Percentiles rank a stretch among this genome's conserved stretches.
These are phyloP conservation scores for Kodamaea nitidulidarum DNA, from an alignment of 805 yeast species.

Conservation along the genomic window DNA sequence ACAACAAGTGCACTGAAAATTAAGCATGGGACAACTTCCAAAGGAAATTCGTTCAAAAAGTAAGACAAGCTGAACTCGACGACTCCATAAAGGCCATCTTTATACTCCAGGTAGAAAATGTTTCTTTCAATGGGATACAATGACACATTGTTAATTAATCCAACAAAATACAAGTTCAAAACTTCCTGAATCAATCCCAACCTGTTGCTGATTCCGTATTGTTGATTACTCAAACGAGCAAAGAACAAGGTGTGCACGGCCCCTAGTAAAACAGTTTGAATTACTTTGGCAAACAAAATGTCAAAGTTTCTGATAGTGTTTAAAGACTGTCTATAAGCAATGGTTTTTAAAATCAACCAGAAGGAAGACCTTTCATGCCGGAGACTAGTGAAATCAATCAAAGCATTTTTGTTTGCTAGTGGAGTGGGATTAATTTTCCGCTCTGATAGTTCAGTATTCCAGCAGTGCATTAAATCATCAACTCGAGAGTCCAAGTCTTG, in stretches of 20 bases:
- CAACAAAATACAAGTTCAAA: conserved; percentile 68
- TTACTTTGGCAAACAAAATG: conserved; percentile 57
- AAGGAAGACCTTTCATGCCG: conserved; percentile 23
- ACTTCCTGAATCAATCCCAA: conserved; percentile 75
- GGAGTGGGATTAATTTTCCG: conserved; percentile 13
- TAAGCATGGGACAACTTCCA: conserved; percentile 56
- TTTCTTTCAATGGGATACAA: conserved; percentile 71
- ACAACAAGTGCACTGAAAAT: conserved; percentile 60
- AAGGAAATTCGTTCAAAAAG: conserved; percentile 60
- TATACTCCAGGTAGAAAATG: conserved; percentile 73
- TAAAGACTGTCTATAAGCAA: conserved; percentile 30
- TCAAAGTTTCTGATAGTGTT: conserved; percentile 42
- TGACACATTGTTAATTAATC: conserved; percentile 74
- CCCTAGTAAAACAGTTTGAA: conserved; percentile 63
- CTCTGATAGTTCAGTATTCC: conserved; percentile 17
- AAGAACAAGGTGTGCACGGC: conserved; percentile 64
- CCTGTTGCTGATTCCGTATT: conserved; percentile 58
- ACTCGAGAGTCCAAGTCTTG: conserved; percentile 21
- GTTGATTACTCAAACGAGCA: conserved; percentile 34
- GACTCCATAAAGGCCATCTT: conserved; percentile 66
- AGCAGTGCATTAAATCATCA: conserved; percentile 21
- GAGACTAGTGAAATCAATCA: conserved; percentile 43
- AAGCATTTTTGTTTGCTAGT: conserved; percentile 12
- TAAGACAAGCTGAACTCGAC: conserved; percentile 60
- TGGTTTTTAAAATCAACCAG: conserved; percentile 24